Conservation (phyloP, 2,329 filamentous ascomycete genomes). For the Huntiella savannae region DNA sequence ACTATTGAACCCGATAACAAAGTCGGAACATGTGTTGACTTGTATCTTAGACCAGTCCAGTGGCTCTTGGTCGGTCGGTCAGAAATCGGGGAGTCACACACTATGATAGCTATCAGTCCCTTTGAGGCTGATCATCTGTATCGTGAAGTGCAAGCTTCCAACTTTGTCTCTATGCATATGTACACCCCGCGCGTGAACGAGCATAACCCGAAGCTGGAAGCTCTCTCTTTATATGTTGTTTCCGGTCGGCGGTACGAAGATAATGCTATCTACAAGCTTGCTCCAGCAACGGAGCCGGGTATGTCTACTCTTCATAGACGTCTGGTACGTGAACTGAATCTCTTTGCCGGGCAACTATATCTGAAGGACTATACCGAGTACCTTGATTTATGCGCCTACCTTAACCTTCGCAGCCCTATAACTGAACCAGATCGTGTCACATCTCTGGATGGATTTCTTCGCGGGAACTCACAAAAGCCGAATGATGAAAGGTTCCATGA, state of each 20-base stretch:
- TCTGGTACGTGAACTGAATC: conserved; percentile 32
- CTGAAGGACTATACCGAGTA: conserved; percentile 37
- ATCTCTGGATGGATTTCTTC: conserved; percentile 20
- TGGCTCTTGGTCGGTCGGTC: conserved; percentile 25
- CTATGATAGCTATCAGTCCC: conserved; percentile 38
- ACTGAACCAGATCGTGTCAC: conserved; percentile 13
- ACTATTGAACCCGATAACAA: conserved; percentile 13
- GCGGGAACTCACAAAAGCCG: conserved; percentile 4
- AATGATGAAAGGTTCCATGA: conserved; percentile 14
- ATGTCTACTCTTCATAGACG: neutral
- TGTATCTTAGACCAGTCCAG: conserved; percentile 32
- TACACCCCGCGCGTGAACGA: conserved; percentile 29
- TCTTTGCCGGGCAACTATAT: conserved; percentile 53
- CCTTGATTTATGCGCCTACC: conserved; percentile 25
- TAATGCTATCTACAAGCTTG: conserved; percentile 7
- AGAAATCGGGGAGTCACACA: neutral
- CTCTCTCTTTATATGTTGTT: conserved; percentile 25
- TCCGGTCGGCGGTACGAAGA: conserved; percentile 13
- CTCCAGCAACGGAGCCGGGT: too few relatives aligned
- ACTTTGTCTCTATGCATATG: conserved; percentile 25
- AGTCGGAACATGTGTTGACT: conserved; percentile 17
- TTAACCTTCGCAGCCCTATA: conserved; percentile 26
- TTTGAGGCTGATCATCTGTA: conserved; percentile 38
- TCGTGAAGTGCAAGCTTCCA: conserved; percentile 18
- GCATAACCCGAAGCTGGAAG: conserved; percentile 23